Conservation (phyloP, 805 yeast genomes). For the Lipomyces starkeyi region DNA sequence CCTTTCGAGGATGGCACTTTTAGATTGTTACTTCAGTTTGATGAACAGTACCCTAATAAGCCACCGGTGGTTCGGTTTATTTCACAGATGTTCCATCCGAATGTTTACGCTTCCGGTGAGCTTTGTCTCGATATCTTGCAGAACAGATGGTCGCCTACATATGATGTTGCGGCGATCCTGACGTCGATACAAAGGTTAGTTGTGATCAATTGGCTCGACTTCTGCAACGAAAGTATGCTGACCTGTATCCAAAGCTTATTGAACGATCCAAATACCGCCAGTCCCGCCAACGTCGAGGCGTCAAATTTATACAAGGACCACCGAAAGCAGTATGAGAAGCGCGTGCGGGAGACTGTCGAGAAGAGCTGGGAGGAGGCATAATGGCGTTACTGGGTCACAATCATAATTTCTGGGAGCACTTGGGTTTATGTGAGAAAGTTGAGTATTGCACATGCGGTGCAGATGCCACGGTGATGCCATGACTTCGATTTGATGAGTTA, state of each 20-base stretch:
- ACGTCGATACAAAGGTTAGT: slow-evolving; percentile 81
- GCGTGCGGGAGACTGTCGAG: slow-evolving; percentile 95
- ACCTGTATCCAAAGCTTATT: slow-evolving; percentile 53
- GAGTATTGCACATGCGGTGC: background rate
- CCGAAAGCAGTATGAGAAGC: slow-evolving; percentile 84
- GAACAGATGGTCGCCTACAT: slow-evolving; percentile 98
- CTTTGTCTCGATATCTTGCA: slow-evolving; percentile 94
- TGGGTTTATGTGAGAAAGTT: background rate
- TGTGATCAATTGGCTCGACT: background rate
- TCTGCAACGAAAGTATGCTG: background rate
- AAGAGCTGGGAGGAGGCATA: slow-evolving; percentile 71
- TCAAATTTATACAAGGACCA: slow-evolving; percentile 95
- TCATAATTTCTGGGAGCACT: background rate
- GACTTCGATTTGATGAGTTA: slow-evolving; percentile 1
- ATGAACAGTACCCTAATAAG: slow-evolving; percentile 96
- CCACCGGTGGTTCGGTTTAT: slow-evolving; percentile 93
- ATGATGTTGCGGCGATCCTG: slow-evolving; percentile 92
- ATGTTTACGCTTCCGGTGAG: slow-evolving; percentile 94
- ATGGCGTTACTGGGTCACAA: slow-evolving; percentile 1
- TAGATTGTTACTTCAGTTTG: slow-evolving; percentile 81
- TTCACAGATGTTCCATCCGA: slow-evolving; percentile 97
- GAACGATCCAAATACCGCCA: slow-evolving; percentile 94
- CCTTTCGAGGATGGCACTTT: slow-evolving; percentile 99
- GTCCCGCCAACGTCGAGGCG: slow-evolving; percentile 98
- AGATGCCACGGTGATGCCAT: background rate